These are phyloP conservation scores for Sporothrix euskadiensis DNA, from an alignment of 2,329 filamentous ascomycete genomes.

Conservation along the genomic window DNA sequence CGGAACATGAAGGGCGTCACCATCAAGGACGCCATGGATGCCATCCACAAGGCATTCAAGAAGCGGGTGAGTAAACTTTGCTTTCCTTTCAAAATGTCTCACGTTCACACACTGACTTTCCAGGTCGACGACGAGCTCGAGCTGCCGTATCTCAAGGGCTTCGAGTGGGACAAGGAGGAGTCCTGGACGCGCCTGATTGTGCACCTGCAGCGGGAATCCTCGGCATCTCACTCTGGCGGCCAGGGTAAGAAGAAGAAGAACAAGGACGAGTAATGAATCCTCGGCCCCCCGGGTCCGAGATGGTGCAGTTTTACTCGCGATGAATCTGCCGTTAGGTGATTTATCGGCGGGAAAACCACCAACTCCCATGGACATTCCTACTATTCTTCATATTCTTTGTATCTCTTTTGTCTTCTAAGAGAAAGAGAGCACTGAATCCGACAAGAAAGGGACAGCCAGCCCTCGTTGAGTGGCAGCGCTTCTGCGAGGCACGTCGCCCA, in stretches of 20 bases:
- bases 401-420: neutral
- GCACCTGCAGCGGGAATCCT: conserved; percentile 71
- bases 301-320: neutral
- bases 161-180: conserved; percentile 95
- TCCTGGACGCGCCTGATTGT: conserved; percentile 86
- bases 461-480: neutral
- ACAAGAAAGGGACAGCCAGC: neutral
- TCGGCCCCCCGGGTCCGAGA: conserved; percentile 6
- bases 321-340: neutral
- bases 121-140: conserved; percentile 91
- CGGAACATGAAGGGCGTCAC: conserved; percentile 93
- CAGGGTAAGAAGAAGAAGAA: conserved; percentile 63
- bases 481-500: conserved; percentile 25
- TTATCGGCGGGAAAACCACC: neutral
- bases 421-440: neutral
- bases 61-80: conserved; percentile 71
- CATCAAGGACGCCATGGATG: conserved; percentile 94
- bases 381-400: conserved; percentile 9
- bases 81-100: no score
- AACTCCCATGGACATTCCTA: neutral
- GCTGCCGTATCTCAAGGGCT: conserved; percentile 82
- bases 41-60: conserved; percentile 94
- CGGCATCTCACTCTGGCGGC: conserved; percentile 34
- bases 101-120: neutral
- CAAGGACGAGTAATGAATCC: conserved; percentile 50